Percentiles rank a stretch among this genome's conserved stretches.
Conservation (phyloP, 345 rosid genomes). For the Populus euphratica region DNA sequence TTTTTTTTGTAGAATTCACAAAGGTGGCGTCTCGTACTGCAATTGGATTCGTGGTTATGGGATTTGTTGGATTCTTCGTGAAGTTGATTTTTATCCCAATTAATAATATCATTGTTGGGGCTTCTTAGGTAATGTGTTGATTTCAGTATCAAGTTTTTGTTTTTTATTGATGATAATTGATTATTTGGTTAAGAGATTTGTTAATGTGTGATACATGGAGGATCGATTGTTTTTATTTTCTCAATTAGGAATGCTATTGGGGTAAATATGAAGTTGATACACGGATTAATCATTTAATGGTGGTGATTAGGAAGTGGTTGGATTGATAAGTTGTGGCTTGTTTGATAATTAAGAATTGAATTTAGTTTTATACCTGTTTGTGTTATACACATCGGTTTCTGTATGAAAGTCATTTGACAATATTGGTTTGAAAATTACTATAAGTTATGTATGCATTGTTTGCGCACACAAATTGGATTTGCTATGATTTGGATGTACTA, state of each 20-base stretch:
- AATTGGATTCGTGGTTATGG: constrained; percentile 84
- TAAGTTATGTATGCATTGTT: not conserved
- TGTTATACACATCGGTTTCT: not conserved
- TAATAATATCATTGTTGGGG: constrained; percentile 81
- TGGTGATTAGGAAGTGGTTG: not conserved
- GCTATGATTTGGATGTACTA: not conserved
- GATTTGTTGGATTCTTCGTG: constrained; percentile 81
- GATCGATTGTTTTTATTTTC: not conserved
- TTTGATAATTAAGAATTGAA: not conserved
- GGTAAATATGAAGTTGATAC: not conserved
- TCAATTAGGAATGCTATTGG: not conserved
- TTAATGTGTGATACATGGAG: not conserved
- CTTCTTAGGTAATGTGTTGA: constrained; percentile 39
- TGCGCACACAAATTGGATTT: not conserved
- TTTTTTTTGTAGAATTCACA: constrained; percentile 44
- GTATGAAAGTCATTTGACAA: too few relatives aligned
- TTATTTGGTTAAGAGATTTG: not conserved
- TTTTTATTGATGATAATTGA: not conserved
- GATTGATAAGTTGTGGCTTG: not conserved
- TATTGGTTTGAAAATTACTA: not conserved
- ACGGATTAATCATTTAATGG: not conserved
- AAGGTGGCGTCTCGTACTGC: constrained; percentile 83
- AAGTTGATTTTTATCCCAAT: constrained; percentile 81
- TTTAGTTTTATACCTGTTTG: not conserved
- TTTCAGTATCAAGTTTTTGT: not conserved